Conservation (phyloP, 495 filamentous ascomycete genomes). For the Neurospora tetraspora region DNA sequence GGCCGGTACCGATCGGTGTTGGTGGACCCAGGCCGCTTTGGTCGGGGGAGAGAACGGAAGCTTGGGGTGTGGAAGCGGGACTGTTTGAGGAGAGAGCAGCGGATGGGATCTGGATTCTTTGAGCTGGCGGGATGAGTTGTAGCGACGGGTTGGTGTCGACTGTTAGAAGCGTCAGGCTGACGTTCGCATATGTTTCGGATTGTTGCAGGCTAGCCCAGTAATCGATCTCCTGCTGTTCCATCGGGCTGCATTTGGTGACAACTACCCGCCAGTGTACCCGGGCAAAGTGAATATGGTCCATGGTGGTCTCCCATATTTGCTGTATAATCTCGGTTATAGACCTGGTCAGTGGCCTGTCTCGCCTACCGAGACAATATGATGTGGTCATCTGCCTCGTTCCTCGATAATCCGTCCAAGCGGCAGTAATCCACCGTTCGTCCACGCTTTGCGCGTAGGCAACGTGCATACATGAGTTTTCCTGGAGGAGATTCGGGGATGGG, state of each 20-base stretch:
- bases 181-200: conserved; percentile 28
- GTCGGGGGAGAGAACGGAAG: conserved; percentile 45
- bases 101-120: conserved; percentile 29
- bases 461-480: conserved; percentile 77
- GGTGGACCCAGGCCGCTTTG: conserved; percentile 38
- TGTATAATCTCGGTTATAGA: conserved; percentile 52
- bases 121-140: conserved; percentile 46
- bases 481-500: conserved; percentile 63
- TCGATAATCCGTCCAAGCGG: conserved; percentile 82
- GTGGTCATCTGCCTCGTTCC: conserved; percentile 68
- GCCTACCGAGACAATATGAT: conserved; percentile 67
- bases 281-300: conserved; percentile 58
- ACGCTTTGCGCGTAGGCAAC: conserved; percentile 74
- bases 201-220: conserved; percentile 39
- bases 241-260: conserved; percentile 60
- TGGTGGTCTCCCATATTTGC: conserved; percentile 81
- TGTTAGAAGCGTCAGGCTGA: conserved; percentile 51
- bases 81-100: conserved; percentile 37
- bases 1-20: conserved; percentile 30
- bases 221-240: conserved; percentile 67
- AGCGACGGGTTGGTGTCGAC: conserved; percentile 58
- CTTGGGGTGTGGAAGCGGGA: conserved; percentile 49
- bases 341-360: conserved; percentile 45
- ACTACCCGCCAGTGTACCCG: conserved; percentile 75
- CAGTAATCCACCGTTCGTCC: conserved; percentile 79